Conservation (phyloP, 1,284 basidiomycete species). For the Dichomitus squalens region DNA sequence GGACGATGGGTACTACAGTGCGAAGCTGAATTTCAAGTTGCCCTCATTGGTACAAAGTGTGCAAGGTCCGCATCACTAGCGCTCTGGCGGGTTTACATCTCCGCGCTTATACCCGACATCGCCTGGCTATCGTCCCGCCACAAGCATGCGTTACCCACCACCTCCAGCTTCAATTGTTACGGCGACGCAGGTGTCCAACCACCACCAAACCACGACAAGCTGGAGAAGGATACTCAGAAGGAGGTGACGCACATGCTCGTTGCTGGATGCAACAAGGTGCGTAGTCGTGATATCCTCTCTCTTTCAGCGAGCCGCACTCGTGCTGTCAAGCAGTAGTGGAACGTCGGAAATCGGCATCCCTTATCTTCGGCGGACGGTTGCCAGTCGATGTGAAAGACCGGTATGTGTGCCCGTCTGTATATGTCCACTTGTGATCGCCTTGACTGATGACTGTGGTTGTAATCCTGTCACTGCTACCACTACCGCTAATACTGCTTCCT, state of each 20-base stretch:
- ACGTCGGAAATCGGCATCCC: slow-evolving; percentile 91
- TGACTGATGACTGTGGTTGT: background rate
- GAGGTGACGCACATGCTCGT: slow-evolving; percentile 87
- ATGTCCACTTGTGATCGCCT: background rate
- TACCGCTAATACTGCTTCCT: background rate
- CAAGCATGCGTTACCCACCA: too few species aligned
- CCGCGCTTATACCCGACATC: too few species aligned
- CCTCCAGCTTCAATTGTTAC: too few species aligned
- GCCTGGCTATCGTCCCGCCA: too few species aligned
- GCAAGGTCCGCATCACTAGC: too few species aligned
- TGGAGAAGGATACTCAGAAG: slow-evolving; percentile 75
- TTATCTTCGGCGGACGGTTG: slow-evolving; percentile 77
- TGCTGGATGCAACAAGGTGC: slow-evolving; percentile 76
- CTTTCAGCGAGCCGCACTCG: too few species aligned
- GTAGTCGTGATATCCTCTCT: slow-evolving; percentile 33
- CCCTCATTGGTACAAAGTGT: too few species aligned
- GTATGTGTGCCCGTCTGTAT: slow-evolving; percentile 43
- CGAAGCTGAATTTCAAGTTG: too few species aligned
- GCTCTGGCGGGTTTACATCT: too few species aligned
- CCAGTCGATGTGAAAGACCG: slow-evolving; percentile 91
- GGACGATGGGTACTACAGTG: too few species aligned
- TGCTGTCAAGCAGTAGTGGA: slow-evolving; percentile 53
- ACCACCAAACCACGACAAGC: slow-evolving; percentile 9
- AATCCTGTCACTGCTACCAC: too few species aligned
- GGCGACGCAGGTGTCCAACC: slow-evolving; percentile 19